Conservation (phyloP, 1,284 basidiomycete species). For the Leccinum huronense region DNA sequence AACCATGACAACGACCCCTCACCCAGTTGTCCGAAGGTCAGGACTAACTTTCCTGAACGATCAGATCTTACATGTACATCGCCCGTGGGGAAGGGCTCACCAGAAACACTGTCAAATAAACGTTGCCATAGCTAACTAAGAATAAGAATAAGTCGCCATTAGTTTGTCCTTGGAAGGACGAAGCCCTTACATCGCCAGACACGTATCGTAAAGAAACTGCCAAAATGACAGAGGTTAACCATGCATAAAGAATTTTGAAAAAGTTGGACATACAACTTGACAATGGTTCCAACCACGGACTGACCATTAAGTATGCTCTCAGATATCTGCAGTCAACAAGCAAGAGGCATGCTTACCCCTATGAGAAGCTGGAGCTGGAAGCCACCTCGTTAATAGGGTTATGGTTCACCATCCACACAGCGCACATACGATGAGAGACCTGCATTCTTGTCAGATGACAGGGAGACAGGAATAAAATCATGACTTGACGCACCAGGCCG, state of each 20-base stretch:
- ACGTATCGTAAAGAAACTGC: slow-evolving; percentile 59
- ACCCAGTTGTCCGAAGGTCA: slow-evolving; percentile 52
- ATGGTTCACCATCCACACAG: background rate
- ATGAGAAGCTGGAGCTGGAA: slow-evolving; percentile 54
- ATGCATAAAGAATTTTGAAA: background rate
- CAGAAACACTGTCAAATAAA: slow-evolving; percentile 51
- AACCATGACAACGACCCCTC: slow-evolving; percentile 17
- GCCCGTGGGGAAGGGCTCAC: slow-evolving; percentile 40
- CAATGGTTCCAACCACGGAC: slow-evolving; percentile 58
- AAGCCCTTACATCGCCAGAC: slow-evolving; percentile 64
- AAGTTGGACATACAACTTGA: slow-evolving; percentile 52
- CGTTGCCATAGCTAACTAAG: slow-evolving; percentile 60
- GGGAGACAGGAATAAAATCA: background rate
- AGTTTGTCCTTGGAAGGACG: background rate
- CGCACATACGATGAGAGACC: slow-evolving; percentile 28
- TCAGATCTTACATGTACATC: slow-evolving; percentile 3
- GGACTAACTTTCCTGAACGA: slow-evolving; percentile 38
- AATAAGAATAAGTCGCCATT: slow-evolving; percentile 7
- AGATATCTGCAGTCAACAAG: slow-evolving; percentile 4
- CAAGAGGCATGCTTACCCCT: slow-evolving; percentile 47
- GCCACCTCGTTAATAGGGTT: background rate
- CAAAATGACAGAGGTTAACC: background rate
- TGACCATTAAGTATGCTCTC: slow-evolving; percentile 26
- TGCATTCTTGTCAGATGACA: slow-evolving; percentile 15
- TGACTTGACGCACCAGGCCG: slow-evolving; percentile 45